A percentile compares a stretch with the other conserved stretches of the same genome.
These are phyloP conservation scores for Citrus sp. DNA, from an alignment of 345 rosid species.

Conservation along the genomic window DNA sequence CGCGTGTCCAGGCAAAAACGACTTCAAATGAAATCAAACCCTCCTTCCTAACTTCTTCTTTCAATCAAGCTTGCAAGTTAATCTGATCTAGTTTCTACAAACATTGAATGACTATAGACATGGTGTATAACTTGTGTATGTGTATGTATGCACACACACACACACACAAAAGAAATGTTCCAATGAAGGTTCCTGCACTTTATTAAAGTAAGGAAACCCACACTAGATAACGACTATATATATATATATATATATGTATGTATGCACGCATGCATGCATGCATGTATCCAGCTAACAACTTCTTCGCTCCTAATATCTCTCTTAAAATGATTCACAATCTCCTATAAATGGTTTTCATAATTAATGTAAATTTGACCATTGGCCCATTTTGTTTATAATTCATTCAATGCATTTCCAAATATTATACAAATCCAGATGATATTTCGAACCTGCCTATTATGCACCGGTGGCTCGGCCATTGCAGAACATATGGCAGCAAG, in stretches of 20 bases:
- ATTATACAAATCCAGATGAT: background rate
- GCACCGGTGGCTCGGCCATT: conserved; percentile 85
- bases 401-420: background rate
- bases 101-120: background rate
- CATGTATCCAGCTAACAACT: background rate
- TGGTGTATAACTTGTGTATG: background rate
- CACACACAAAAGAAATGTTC: too few species aligned
- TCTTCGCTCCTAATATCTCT: background rate
- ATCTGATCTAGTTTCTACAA: background rate
- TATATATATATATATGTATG: too few species aligned
- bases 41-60: background rate
- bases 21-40: background rate
- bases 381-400: background rate
- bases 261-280: background rate
- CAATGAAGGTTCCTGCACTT: too few species aligned
- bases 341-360: background rate
- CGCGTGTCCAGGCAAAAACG: background rate
- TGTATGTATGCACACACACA: too few species aligned
- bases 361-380: background rate
- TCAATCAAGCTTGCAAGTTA: background rate
- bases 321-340: background rate
- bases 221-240: too few species aligned
- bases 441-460: conserved; percentile 69
- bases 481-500: conserved; percentile 85
- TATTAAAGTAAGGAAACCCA: too few species aligned